Conservation (phyloP, 2,329 filamentous ascomycete species). For the Tolypocladium nubicola region DNA sequence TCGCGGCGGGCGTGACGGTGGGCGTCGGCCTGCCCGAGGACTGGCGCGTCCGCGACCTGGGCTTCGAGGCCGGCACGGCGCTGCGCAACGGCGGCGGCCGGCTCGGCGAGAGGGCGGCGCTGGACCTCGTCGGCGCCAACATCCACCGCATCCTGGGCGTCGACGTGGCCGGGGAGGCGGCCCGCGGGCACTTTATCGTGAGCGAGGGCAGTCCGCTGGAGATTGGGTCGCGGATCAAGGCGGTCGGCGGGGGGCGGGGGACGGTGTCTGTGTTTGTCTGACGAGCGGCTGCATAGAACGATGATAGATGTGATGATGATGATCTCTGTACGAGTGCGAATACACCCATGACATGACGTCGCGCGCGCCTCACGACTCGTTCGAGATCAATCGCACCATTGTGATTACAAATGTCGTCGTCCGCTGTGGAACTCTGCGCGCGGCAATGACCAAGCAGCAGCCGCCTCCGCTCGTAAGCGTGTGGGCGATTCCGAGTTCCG, state of each 20-base stretch:
- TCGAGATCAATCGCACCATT: not conserved
- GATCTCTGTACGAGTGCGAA: too few species aligned
- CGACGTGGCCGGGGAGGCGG: conserved; percentile 15
- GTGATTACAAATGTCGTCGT: not conserved
- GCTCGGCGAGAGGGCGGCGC: conserved; percentile 41
- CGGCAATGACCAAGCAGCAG: conserved; percentile 16
- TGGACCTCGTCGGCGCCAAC: conserved; percentile 46
- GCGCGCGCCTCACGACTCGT: not conserved
- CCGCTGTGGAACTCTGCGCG: conserved; percentile 9
- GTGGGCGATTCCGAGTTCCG: not conserved
- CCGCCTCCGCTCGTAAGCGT: not conserved
- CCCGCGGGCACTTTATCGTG: conserved; percentile 44
- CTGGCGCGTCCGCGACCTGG: conserved; percentile 50
- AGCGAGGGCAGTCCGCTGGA: conserved; percentile 54
- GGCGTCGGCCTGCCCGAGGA: conserved; percentile 52
- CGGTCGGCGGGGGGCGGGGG: conserved; percentile 28
- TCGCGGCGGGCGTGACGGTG: conserved; percentile 46
- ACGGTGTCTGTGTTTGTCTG: conserved; percentile 8
- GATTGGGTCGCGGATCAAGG: conserved; percentile 44
- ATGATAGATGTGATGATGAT: not conserved
- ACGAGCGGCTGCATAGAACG: not conserved
- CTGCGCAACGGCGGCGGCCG: conserved; percentile 43
- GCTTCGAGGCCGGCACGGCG: conserved; percentile 48
- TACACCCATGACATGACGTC: too few species aligned
- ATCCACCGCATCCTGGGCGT: conserved; percentile 48